These are phyloP conservation scores for Avena sativa DNA, from an alignment of 176 grass and related monocot species.

Conservation along the genomic window DNA sequence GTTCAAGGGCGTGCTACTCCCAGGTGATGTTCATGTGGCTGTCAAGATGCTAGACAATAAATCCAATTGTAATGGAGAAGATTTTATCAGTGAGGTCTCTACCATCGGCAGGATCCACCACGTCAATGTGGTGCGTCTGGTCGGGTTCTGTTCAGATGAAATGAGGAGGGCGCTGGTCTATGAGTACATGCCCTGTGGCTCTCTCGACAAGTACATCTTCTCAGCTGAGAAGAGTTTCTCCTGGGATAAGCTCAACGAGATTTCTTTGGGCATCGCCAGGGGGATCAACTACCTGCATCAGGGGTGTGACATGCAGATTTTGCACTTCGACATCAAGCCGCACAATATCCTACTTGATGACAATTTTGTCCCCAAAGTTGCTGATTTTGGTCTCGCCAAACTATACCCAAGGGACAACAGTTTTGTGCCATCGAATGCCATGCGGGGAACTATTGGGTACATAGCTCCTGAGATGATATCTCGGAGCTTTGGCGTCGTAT, in stretches of 20 bases:
- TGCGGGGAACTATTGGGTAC: background rate
- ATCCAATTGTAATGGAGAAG: background rate
- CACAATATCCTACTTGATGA: background rate
- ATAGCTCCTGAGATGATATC: slow-evolving; percentile 23
- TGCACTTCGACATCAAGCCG: background rate
- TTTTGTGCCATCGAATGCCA: background rate
- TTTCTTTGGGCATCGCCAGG: background rate
- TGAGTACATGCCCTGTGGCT: background rate
- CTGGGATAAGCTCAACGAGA: background rate
- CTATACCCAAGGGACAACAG: background rate
- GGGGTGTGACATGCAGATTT: background rate
- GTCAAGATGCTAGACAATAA: background rate
- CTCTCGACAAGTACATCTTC: slow-evolving; percentile 29
- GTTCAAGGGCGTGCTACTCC: background rate
- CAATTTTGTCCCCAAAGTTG: background rate
- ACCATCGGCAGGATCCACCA: slow-evolving; percentile 10
- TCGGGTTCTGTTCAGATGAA: background rate
- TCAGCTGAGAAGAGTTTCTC: background rate
- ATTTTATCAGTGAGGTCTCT: background rate
- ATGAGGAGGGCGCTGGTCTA: background rate
- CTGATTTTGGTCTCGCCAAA: slow-evolving; percentile 1
- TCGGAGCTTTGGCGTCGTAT: background rate
- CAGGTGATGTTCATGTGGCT: background rate
- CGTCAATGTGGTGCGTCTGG: background rate
- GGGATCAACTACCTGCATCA: slow-evolving; percentile 2